These are phyloP conservation scores for Phytophthora sojae DNA, from an alignment of 352 stramenopile species.

Conservation along the genomic window DNA sequence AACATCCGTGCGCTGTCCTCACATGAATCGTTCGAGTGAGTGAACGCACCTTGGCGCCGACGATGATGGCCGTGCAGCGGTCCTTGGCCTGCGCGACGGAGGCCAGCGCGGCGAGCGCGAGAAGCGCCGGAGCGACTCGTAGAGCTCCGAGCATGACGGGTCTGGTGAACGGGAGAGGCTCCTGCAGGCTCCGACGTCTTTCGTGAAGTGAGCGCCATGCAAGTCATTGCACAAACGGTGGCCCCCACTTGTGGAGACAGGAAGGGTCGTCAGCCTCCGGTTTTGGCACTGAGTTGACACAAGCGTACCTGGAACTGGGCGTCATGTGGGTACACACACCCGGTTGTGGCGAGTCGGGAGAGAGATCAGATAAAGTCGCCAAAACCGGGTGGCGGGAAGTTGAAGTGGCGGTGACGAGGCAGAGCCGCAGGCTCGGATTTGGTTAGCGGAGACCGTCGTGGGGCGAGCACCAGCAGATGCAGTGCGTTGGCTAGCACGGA, in stretches of 20 bases:
- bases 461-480: background rate
- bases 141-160: conserved; percentile 17
- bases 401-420: conserved; percentile 17
- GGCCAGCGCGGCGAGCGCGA: conserved; percentile 32
- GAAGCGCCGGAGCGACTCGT: background rate
- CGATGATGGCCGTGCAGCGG: conserved; percentile 82
- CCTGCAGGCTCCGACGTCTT: background rate
- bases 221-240: conserved; percentile 3
- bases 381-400: conserved; percentile 2
- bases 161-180: conserved; percentile 2
- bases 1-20: background rate
- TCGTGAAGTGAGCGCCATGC: conserved; percentile 5
- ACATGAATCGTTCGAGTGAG: too few relatives aligned
- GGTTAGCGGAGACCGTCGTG: background rate
- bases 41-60: conserved; percentile 65
- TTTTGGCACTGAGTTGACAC: too few relatives aligned
- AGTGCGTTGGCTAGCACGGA: background rate
- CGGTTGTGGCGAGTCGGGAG: background rate
- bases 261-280: background rate
- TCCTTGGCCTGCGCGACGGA: conserved; percentile 46
- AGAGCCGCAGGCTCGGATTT: conserved; percentile 2
- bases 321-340: background rate
- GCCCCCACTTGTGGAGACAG: background rate
- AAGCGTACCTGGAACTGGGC: background rate
- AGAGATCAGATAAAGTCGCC: background rate